Evolutionary conservation across 2,329 filamentous ascomycete species (phyloP).

Genomic region (Zalaria obscura): DNA sequence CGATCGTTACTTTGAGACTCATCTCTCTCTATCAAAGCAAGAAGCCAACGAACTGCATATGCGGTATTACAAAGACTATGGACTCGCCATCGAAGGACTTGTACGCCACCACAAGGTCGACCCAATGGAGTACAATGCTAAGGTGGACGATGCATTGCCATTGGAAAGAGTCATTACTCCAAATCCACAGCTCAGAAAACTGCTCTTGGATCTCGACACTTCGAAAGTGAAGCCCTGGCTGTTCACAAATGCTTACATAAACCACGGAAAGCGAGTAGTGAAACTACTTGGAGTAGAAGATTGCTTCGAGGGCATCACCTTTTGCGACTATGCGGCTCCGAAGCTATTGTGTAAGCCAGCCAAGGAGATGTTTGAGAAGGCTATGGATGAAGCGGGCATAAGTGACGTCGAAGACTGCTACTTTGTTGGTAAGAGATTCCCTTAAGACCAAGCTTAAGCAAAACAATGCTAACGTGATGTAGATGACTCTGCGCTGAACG

Average conservation of each 20-base stretch:
- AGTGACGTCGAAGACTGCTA: conserved; percentile 60
- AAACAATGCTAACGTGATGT: conserved; percentile 1
- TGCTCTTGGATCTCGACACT: conserved; percentile 72
- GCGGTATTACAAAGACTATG: conserved; percentile 92
- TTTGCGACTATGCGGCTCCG: conserved; percentile 67
- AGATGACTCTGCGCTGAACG: conserved; percentile 86
- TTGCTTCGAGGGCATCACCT: conserved; percentile 88
- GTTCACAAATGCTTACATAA: conserved; percentile 92
- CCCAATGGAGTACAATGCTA: conserved; percentile 81
- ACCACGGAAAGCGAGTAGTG: conserved; percentile 70
- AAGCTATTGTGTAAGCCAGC: conserved; percentile 80
- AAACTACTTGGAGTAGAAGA: conserved; percentile 70
- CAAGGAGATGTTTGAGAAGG: conserved; percentile 70
- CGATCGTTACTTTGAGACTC: conserved; percentile 47
- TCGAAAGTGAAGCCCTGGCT: conserved; percentile 82
- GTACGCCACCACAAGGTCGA: conserved; percentile 92
- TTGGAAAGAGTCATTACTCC: conserved; percentile 74
- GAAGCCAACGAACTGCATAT: conserved; percentile 78
- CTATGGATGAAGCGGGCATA: conserved; percentile 71
- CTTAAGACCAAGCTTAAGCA: neutral
- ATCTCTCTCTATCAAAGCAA: conserved; percentile 58
- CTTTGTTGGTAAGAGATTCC: conserved; percentile 62
- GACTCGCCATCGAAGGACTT: conserved; percentile 90
- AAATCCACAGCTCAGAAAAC: conserved; percentile 54
- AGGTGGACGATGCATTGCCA: conserved; percentile 89